These are phyloP conservation scores for Chara braunii DNA, from an alignment of 139 green algal genomes.

Conservation along the genomic window DNA sequence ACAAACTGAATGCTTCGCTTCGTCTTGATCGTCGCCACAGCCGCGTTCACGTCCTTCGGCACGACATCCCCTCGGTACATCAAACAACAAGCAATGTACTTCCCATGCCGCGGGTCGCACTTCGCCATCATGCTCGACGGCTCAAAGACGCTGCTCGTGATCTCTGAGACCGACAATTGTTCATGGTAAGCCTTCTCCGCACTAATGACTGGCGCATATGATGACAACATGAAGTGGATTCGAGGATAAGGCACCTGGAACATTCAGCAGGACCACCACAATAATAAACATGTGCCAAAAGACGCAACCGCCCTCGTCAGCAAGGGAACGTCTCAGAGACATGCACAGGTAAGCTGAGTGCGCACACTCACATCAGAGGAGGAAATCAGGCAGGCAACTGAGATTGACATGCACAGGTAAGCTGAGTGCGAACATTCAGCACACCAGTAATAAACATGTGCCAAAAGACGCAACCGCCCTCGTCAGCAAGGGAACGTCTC, in stretches of 20 bases:
- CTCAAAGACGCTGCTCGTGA: conserved; percentile 58
- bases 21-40: conserved; percentile 97
- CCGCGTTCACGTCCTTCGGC: conserved; percentile 97
- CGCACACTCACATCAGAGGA: no score
- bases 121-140: conserved; percentile 55
- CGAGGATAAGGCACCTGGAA: conserved; percentile 56
- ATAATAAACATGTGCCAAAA: no score
- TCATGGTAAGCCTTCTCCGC: conserved; percentile 58
- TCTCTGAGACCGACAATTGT: conserved; percentile 52
- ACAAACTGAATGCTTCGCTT: conserved; percentile 98
- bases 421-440: no score
- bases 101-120: conserved; percentile 55
- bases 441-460: no score
- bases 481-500: no score
- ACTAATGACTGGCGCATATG: conserved; percentile 53
- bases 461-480: no score
- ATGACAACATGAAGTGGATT: conserved; percentile 58
- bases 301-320: no score
- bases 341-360: no score
- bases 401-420: no score
- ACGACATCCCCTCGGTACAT: conserved; percentile 99
- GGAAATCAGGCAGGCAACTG: no score
- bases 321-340: no score
- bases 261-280: no score
- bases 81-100: conserved; percentile 99